phyloP scores from a whole-genome alignment of 768 basidiomycete genomes.

The Cystofilobasidium ferigula region DNA sequence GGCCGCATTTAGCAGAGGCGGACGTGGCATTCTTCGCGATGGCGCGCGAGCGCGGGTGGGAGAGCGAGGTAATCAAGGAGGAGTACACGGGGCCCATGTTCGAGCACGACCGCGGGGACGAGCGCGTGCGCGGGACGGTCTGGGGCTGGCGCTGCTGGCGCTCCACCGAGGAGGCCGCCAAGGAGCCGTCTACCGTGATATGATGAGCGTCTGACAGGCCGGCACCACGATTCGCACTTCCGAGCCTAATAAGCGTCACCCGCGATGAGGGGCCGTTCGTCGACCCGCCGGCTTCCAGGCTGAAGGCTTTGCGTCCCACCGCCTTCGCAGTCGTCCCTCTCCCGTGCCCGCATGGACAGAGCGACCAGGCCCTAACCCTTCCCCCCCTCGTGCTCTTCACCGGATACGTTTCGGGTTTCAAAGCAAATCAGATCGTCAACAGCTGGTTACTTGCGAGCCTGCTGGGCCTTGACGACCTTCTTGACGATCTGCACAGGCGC shows the following conservation, averaged over 20 bases:
- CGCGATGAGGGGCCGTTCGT: no score
- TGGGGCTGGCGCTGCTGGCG: constrained; percentile 23
- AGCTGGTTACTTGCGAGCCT: constrained; percentile 5
- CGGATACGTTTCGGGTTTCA: no score
- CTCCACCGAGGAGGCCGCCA: neutral
- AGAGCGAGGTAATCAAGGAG: constrained; percentile 56
- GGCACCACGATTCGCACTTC: no score
- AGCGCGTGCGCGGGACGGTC: constrained; percentile 11
- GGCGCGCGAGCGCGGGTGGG: constrained; percentile 57
- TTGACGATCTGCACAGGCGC: constrained; percentile 90
- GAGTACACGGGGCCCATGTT: constrained; percentile 65
- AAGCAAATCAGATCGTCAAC: no score
- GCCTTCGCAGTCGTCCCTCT: no score
- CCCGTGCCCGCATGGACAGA: no score
- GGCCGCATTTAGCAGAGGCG: constrained; percentile 66
- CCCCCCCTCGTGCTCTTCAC: no score
- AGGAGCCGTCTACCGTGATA: neutral
- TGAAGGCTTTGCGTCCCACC: no score
- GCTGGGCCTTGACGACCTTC: constrained; percentile 92
- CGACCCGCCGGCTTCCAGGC: no score
- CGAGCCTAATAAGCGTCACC: no score
- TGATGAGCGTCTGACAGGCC: neutral
- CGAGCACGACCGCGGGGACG: constrained; percentile 51
- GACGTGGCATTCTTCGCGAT: constrained; percentile 72
- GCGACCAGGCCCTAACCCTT: no score